Evolutionary conservation across 352 stramenopile species (phyloP).

Genomic region (Blastocystis sp.): DNA sequence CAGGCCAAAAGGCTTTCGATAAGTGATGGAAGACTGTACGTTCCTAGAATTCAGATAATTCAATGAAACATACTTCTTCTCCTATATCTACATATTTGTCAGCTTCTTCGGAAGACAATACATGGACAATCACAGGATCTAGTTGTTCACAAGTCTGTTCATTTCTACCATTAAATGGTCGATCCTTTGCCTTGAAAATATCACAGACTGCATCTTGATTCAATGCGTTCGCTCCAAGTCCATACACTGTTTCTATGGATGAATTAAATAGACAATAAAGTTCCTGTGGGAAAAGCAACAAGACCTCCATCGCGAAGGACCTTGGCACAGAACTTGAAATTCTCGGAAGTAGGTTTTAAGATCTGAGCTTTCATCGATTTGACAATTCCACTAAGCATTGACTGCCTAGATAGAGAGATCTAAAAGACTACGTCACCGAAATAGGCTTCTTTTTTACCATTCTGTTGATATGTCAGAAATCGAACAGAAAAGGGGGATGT

Average conservation of each 20-base stretch:
- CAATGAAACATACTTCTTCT: constrained; percentile 62
- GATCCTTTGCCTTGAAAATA: constrained; percentile 88
- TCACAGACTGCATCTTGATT: constrained; percentile 81
- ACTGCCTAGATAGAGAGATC: not conserved
- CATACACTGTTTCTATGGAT: constrained; percentile 89
- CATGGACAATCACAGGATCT: constrained; percentile 96
- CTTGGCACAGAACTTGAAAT: constrained; percentile 65
- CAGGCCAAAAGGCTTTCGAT: constrained; percentile 85
- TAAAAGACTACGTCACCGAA: no score
- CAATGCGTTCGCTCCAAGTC: constrained; percentile 90
- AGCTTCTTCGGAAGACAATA: constrained; percentile 77
- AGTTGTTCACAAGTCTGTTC: constrained; percentile 65
- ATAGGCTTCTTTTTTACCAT: no score
- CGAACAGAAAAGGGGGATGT: not conserved
- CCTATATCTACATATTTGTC: constrained; percentile 79
- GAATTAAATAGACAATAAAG: not conserved
- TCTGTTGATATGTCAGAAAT: not conserved
- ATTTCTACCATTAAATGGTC: constrained; percentile 64
- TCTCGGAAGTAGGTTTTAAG: constrained; percentile 55
- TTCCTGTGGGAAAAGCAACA: constrained; percentile 85
- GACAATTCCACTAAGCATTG: constrained; percentile 4
- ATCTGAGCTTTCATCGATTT: constrained; percentile 48
- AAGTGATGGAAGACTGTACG: constrained; percentile 74
- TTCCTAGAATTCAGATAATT: not conserved
- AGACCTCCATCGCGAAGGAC: constrained; percentile 74